Evolutionary conservation across 1,284 basidiomycete species (phyloP).

Genomic region (Cryptococcus sp.): DNA sequence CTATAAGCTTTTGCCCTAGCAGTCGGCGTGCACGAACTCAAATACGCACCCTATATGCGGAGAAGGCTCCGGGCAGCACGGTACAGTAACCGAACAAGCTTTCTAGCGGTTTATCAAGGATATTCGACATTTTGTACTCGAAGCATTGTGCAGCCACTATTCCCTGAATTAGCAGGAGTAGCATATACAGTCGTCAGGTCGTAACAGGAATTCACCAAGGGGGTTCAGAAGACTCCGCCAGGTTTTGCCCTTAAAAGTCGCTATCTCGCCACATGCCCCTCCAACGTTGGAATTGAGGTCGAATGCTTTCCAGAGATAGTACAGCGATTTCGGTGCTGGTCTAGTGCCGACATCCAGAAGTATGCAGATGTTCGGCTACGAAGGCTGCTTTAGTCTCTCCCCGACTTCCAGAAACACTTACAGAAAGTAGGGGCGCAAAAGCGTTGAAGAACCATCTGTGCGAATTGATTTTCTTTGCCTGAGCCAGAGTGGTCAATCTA

Average conservation of each 20-base stretch:
- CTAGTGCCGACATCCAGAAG: constrained; percentile 87
- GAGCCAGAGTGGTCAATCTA: constrained; percentile 23
- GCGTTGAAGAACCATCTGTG: constrained; percentile 97
- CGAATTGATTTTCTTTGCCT: constrained; percentile 94
- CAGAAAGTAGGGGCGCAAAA: constrained; percentile 57
- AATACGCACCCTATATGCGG: constrained; percentile 65
- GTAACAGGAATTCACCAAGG: constrained; percentile 60
- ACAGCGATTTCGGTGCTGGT: constrained; percentile 75
- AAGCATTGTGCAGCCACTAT: constrained; percentile 92
- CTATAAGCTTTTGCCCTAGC: constrained; percentile 45
- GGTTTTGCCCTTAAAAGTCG: constrained; percentile 84
- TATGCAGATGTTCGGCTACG: constrained; percentile 60
- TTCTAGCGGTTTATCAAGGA: constrained; percentile 93
- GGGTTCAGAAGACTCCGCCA: constrained; percentile 82
- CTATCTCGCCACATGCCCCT: constrained; percentile 94
- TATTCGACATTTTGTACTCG: constrained; percentile 85
- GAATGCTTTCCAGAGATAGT: constrained; percentile 92
- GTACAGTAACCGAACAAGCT: constrained; percentile 87
- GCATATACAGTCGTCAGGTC: not conserved
- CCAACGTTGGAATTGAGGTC: constrained; percentile 90
- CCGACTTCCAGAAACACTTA: constrained; percentile 11
- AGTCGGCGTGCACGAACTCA: not conserved
- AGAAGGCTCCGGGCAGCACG: constrained; percentile 84
- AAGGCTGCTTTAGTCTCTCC: constrained; percentile 54
- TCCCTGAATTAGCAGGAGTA: not conserved